These are phyloP conservation scores for Cercospora janseana DNA, from an alignment of 2,329 filamentous ascomycete genomes.

Conservation along the genomic window DNA sequence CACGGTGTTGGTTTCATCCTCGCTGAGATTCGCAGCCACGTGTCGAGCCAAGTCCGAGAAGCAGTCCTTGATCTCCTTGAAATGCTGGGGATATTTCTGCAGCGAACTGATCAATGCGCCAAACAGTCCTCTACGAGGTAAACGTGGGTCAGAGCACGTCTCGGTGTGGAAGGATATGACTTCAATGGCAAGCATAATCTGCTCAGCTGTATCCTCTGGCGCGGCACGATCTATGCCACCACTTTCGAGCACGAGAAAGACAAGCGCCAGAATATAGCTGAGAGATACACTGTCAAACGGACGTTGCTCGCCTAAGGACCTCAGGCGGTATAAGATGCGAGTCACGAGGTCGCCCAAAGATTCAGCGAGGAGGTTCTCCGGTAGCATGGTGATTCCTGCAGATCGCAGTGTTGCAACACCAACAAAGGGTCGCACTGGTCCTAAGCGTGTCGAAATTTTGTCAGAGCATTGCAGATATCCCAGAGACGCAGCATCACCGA, in stretches of 20 bases:
- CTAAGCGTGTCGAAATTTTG: constrained; percentile 70
- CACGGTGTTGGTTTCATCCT: constrained; percentile 71
- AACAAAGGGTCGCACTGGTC: constrained; percentile 74
- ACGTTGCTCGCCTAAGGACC: constrained; percentile 88
- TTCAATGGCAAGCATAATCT: constrained; percentile 84
- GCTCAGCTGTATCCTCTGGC: constrained; percentile 79
- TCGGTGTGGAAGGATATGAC: constrained; percentile 86
- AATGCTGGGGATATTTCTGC: constrained; percentile 87
- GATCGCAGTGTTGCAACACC: constrained; percentile 83
- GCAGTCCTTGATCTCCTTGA: constrained; percentile 91
- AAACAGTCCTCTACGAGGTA: constrained; percentile 75
- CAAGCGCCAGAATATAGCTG: constrained; percentile 79
- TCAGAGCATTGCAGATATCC: constrained; percentile 79
- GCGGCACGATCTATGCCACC: constrained; percentile 70
- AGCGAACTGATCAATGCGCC: constrained; percentile 73
- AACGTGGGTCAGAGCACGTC: constrained; percentile 68
- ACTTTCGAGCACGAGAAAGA: constrained; percentile 73
- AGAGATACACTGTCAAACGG: constrained; percentile 86
- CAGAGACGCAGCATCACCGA: constrained; percentile 73
- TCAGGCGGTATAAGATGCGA: constrained; percentile 82
- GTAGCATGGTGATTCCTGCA: constrained; percentile 69
- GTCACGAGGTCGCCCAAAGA: constrained; percentile 79
- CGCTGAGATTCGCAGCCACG: constrained; percentile 75
- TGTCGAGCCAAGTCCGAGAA: constrained; percentile 81
- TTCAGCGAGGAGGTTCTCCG: constrained; percentile 71